Conservation (phyloP, 352 stramenopile genomes). For the Globisporangium acanthophoron region DNA sequence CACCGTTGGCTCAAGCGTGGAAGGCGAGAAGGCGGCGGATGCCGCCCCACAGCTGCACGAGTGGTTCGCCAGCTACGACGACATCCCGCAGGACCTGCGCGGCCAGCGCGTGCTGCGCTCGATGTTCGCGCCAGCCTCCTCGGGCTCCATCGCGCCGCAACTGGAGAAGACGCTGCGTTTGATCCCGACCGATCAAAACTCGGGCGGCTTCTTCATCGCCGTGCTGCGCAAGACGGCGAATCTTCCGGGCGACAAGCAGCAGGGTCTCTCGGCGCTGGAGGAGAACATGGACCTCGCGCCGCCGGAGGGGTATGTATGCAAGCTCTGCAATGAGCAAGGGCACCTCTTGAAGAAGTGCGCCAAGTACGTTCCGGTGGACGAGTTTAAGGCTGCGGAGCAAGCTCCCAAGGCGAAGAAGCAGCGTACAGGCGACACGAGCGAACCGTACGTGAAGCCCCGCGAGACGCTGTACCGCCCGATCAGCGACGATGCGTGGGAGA, state of each 20-base stretch:
- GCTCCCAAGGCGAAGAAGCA: constrained; percentile 51
- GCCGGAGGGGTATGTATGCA: constrained; percentile 68
- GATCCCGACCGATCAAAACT: constrained; percentile 97
- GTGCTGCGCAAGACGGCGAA: constrained; percentile 87
- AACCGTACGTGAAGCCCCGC: constrained; percentile 31
- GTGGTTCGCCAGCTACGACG: constrained; percentile 68
- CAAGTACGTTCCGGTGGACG: constrained; percentile 45
- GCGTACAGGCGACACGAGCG: constrained; percentile 20
- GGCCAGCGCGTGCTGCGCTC: constrained; percentile 59
- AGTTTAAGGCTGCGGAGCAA: constrained; percentile 23
- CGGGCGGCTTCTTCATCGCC: constrained; percentile 98
- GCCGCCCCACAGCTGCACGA: constrained; percentile 42
- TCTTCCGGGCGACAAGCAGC: constrained; percentile 48
- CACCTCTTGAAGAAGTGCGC: constrained; percentile 77
- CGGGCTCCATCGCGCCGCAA: constrained; percentile 20
- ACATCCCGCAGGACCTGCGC: constrained; percentile 52
- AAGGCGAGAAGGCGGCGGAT: background rate
- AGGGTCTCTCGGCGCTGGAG: constrained; percentile 32
- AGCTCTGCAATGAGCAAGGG: constrained; percentile 52
- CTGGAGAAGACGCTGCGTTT: constrained; percentile 92
- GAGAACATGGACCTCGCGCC: constrained; percentile 43
- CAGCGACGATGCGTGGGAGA: constrained; percentile 51
- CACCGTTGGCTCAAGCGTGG: constrained; percentile 7
- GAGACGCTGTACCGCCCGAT: constrained; percentile 74
- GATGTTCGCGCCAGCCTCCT: constrained; percentile 79